Percentiles rank a stretch among this genome's conserved stretches.
Evolutionary conservation across 257 asterid genomes (phyloP).

Genomic region (Petunia axillaris): DNA sequence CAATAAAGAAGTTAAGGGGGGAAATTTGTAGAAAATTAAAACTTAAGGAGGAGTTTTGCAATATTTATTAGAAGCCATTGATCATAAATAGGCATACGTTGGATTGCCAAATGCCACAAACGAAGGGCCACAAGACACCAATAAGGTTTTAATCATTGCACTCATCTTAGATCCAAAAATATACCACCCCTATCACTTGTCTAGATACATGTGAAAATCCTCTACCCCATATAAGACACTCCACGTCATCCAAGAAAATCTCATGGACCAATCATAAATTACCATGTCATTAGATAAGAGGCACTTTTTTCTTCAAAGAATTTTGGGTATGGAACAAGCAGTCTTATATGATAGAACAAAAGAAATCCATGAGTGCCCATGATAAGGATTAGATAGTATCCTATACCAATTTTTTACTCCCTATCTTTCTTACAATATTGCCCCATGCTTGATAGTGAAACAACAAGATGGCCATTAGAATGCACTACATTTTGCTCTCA

Average conservation of each 20-base stretch:
- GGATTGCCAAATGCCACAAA: slow-evolving; percentile 60
- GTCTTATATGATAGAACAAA: slow-evolving; percentile 20
- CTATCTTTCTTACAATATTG: background rate
- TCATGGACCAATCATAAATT: slow-evolving; percentile 23
- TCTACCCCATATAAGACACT: slow-evolving; percentile 49
- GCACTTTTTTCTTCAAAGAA: slow-evolving; percentile 36
- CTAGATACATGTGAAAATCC: slow-evolving; percentile 64
- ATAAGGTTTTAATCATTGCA: slow-evolving; percentile 62
- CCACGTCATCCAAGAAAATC: slow-evolving; percentile 60
- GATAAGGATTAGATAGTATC: slow-evolving; percentile 33
- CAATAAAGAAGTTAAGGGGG: background rate
- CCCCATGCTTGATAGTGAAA: slow-evolving; percentile 17
- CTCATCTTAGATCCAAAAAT: slow-evolving; percentile 38
- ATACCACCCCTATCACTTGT: slow-evolving; percentile 32
- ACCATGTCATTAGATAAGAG: slow-evolving; percentile 62
- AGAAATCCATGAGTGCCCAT: slow-evolving; percentile 45
- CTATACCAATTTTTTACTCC: background rate
- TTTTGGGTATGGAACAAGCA: slow-evolving; percentile 32
- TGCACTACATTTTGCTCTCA: background rate
- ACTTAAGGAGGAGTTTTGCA: slow-evolving; percentile 2
- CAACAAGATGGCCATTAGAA: background rate
- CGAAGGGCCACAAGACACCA: slow-evolving; percentile 48
- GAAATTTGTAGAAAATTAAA: background rate
- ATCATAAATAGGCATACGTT: slow-evolving; percentile 60
- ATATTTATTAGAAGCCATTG: slow-evolving; percentile 41